Conservation (phyloP, 2,329 filamentous ascomycete species). For the Cercospora sojina region DNA sequence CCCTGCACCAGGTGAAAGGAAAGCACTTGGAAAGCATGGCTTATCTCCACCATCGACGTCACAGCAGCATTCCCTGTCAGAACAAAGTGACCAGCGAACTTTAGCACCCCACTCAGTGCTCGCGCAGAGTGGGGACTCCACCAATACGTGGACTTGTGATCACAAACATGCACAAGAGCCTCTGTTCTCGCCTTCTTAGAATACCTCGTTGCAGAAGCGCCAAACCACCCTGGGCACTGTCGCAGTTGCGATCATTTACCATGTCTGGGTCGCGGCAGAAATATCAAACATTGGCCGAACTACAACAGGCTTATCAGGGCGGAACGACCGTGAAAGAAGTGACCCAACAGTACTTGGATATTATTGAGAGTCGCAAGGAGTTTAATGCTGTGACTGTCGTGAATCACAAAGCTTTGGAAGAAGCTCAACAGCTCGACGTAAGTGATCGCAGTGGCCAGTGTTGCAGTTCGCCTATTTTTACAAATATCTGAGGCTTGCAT, state of each 20-base stretch:
- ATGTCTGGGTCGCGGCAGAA: constrained; percentile 6
- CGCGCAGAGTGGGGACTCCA: not conserved
- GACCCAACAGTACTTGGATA: constrained; percentile 22
- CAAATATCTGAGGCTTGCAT: not conserved
- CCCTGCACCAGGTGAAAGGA: not conserved
- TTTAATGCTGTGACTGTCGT: constrained; percentile 28
- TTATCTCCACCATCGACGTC: constrained; percentile 14
- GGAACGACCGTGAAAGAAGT: constrained; percentile 20
- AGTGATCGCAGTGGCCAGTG: not conserved
- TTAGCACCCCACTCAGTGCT: constrained; percentile 3
- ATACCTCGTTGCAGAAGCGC: not conserved
- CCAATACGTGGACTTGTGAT: not conserved
- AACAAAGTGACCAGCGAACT: constrained; percentile 7
- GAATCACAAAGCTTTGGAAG: constrained; percentile 23
- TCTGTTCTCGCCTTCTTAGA: not conserved
- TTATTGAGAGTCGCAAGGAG: constrained; percentile 24
- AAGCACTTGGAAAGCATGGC: constrained; percentile 6
- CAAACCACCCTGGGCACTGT: constrained; percentile 9
- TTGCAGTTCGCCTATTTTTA: not conserved
- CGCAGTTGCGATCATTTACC: constrained; percentile 2
- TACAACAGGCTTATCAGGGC: constrained; percentile 22
- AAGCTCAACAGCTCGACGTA: constrained; percentile 26
- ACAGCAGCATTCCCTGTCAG: constrained; percentile 11
- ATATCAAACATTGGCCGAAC: constrained; percentile 21
- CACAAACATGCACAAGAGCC: constrained; percentile 6